Evolutionary conservation across 2,329 filamentous ascomycete species (phyloP).

Genomic region (Akanthomyces uredinophilus): DNA sequence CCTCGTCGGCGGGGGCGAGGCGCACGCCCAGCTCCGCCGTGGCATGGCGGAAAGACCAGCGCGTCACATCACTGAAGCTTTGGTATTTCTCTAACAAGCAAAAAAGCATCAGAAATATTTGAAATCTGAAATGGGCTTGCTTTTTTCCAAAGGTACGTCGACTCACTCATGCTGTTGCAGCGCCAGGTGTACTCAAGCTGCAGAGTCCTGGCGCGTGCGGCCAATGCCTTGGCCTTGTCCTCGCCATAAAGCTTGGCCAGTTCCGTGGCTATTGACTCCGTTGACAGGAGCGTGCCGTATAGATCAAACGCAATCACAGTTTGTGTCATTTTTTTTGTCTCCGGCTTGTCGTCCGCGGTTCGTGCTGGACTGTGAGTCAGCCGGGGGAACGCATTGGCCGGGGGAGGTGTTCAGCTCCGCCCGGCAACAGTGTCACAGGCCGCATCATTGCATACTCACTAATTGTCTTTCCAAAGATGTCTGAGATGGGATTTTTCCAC

Average conservation of each 20-base stretch:
- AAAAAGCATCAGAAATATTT: background rate
- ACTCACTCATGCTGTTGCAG: constrained; percentile 67
- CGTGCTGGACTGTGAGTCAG: constrained; percentile 6
- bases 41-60: constrained; percentile 57
- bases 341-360: background rate
- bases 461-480: background rate
- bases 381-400: background rate
- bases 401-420: background rate
- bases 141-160: background rate
- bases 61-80: constrained; percentile 59
- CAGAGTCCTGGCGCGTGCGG: constrained; percentile 59
- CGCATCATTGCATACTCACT: background rate
- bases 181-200: constrained; percentile 77
- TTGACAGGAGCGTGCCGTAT: constrained; percentile 70
- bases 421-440: background rate
- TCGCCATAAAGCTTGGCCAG: constrained; percentile 53
- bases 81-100: constrained; percentile 37
- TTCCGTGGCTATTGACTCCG: constrained; percentile 59
- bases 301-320: constrained; percentile 65
- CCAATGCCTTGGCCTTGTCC: constrained; percentile 51
- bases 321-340: constrained; percentile 20
- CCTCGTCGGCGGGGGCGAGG: constrained; percentile 39
- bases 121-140: background rate
- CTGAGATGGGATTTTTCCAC: background rate
- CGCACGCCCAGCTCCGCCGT: constrained; percentile 50